A percentile compares a stretch with the other conserved stretches of the same genome.
Evolutionary conservation across 805 yeast genomes (phyloP).

Genomic region (Suhomyces tanzawaensis): DNA sequence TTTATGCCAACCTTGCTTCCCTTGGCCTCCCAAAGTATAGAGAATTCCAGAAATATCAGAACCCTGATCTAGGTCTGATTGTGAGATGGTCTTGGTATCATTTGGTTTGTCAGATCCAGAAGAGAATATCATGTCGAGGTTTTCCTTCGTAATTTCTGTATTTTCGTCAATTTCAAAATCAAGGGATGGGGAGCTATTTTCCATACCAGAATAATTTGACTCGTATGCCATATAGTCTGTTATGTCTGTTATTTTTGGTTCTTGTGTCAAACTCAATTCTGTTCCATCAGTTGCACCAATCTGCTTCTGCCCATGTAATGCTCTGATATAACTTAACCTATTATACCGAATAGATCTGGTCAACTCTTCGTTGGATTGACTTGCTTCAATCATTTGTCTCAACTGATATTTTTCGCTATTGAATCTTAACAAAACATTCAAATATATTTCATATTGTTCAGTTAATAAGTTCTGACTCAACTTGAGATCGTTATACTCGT

Average conservation of each 20-base stretch:
- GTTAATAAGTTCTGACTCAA: constrained; percentile 15
- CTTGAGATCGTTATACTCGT: constrained; percentile 15
- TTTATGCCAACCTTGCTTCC: constrained; percentile 78
- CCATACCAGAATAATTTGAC: not conserved
- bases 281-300: not conserved
- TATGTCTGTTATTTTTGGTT: not conserved
- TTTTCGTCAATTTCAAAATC: constrained; percentile 5
- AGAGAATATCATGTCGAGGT: constrained; percentile 31
- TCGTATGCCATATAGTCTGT: no score
- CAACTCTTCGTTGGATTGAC: constrained; percentile 39
- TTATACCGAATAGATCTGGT: constrained; percentile 30
- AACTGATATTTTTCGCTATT: constrained; percentile 42
- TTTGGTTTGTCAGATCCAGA: constrained; percentile 2
- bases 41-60: constrained; percentile 47
- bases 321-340: constrained; percentile 16
- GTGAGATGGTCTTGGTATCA: not conserved
- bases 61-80: constrained; percentile 14
- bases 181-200: not conserved
- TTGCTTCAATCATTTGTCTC: constrained; percentile 41
- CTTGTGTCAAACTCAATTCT: not conserved
- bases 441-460: constrained; percentile 28
- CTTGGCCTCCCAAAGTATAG: constrained; percentile 59
- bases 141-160: constrained; percentile 20
- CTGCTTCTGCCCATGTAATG: not conserved
- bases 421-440: constrained; percentile 34